Conservation (phyloP, 129 eudicot genomes). For the Flaveria sonorensis region DNA sequence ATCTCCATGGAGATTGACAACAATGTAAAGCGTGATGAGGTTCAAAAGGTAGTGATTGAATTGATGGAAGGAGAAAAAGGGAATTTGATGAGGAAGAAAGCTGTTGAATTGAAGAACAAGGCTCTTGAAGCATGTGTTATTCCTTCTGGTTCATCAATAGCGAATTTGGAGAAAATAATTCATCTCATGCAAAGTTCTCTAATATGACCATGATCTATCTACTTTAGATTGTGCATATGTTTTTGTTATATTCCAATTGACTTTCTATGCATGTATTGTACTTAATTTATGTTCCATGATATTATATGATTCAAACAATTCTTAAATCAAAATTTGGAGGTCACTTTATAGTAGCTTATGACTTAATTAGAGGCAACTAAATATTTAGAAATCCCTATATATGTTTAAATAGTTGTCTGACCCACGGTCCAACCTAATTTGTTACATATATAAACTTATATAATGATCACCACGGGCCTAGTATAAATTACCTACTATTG, state of each 20-base stretch:
- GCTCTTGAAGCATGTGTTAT: conserved; percentile 34
- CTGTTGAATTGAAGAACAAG: conserved; percentile 26
- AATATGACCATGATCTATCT: neutral
- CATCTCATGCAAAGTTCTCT: conserved; percentile 19
- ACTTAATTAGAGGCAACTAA: neutral
- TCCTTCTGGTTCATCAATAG: conserved; percentile 30
- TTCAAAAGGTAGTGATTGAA: conserved; percentile 33
- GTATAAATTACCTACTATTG: too few species aligned
- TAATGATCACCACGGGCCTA: too few species aligned
- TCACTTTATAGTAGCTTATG: neutral
- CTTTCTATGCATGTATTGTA: conserved; percentile 26
- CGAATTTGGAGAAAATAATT: conserved; percentile 27
- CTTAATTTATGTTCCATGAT: neutral
- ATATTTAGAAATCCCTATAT: too few species aligned
- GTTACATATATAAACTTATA: too few species aligned
- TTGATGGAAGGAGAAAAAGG: conserved; percentile 38
- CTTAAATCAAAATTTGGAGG: neutral
- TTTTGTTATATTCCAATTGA: neutral
- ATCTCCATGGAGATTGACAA: conserved; percentile 27
- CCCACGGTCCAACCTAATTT: too few species aligned
- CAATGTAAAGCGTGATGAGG: conserved; percentile 30
- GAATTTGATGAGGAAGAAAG: conserved; percentile 25
- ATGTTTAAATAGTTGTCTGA: too few species aligned
- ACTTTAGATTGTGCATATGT: neutral
- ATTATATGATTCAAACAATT: neutral